phyloP scores from a whole-genome alignment of 331 rosid species.

The Arachis monticola region DNA sequence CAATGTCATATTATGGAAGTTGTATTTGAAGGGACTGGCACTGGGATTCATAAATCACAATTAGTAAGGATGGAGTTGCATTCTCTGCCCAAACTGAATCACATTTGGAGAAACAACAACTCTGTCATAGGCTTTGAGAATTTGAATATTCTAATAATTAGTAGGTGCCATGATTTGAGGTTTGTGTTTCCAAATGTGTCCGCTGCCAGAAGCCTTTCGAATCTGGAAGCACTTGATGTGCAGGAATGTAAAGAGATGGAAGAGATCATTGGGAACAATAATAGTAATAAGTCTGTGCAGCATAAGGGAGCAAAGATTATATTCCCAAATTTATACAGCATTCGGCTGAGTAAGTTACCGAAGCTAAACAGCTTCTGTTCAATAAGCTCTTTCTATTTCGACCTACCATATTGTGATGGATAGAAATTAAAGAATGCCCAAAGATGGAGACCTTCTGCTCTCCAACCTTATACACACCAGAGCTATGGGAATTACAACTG shows the following conservation, averaged over 20 bases:
- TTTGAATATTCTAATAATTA: fast-evolving
- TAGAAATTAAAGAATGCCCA: neutral
- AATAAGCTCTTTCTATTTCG: neutral
- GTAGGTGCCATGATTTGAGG: neutral
- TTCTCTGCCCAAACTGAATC: neutral
- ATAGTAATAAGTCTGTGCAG: neutral
- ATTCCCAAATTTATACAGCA: fast-evolving
- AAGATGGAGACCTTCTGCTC: constrained; percentile 3
- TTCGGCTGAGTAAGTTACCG: neutral
- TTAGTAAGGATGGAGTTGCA: fast-evolving
- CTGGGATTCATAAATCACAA: too few species aligned
- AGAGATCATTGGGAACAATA: neutral
- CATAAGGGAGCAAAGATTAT: constrained; percentile 5
- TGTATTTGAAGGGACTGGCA: constrained; percentile 21
- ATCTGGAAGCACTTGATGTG: fast-evolving
- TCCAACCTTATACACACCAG: neutral
- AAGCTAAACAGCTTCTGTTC: neutral
- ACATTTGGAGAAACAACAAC: neutral
- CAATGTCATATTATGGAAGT: neutral
- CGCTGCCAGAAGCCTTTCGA: neutral
- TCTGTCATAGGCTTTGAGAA: neutral
- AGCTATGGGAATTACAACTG: fast-evolving
- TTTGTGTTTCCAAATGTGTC: constrained; percentile 13
- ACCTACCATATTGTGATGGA: fast-evolving
- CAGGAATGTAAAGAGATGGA: neutral